Base-by-base conservation (phyloP, 108 stramenopile species). In the Nitzschia inconspicua region DNA sequence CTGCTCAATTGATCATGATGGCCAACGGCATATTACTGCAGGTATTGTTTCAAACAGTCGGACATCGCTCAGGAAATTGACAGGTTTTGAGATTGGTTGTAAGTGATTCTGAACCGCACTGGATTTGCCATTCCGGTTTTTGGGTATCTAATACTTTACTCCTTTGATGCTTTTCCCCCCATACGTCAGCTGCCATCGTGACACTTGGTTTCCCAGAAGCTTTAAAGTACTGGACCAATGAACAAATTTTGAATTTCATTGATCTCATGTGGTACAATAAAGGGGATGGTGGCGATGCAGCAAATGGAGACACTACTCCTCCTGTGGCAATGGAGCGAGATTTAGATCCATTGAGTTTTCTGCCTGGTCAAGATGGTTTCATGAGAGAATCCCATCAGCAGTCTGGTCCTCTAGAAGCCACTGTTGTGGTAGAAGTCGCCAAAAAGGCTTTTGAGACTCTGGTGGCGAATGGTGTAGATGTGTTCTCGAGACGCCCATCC, bases 171-270 rank as follows among this genome's bases (percentile, higher is more conserved):
- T 26, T 10, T 50, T 5, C 24, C 42, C 25, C 26, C 16, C 44
- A 44, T 29, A 29, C 23, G 24, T 13, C 50, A 84, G 82, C 80
- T 16, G 71, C 77, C 32, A 58, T 88, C 11, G 83, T 85, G 11
- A 79, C 80, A 0, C 37, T 92, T 44, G 91, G 91, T n/a, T 82
- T 92, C 43, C 91, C 91, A 36, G 69, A 61, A 27, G 76, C 83
- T 1, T 54, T 92, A 58, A 80, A 83, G 75, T 70, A 86, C 47
- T 92, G 86, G 85, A 79, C 81, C 22, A 92, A 92, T 64, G 87
- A 88, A 52, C 91, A 92, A 57, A 82, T 89, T 37, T 62, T 92
- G 44, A 92, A 89, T 41, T 92, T 92, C 46, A 79, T 92, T 44
- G 77, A 79, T 49, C 53, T 86, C 6, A 92, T 92, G 85, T 92